Evolutionary conservation across 306 rosid genomes (phyloP), one percentile per base, ranked within the genome.

Genomic region (Cyclanthera cordifolia): DNA sequence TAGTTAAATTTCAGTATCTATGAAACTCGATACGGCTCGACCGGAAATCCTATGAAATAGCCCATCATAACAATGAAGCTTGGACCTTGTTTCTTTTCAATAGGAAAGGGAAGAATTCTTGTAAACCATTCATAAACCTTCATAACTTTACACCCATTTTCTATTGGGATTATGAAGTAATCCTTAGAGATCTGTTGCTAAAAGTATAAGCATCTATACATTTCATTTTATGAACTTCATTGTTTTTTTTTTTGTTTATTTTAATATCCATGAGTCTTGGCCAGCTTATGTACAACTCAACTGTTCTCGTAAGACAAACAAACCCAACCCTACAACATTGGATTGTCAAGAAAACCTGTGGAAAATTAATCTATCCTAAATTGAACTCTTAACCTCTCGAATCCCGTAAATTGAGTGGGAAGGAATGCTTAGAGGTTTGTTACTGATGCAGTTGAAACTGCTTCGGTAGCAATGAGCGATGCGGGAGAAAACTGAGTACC

Each of bases 401-500:
- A 37, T 7, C 43, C 11, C 43, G 37, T 2, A 37, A 37, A 37
- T 11, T 8, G 8, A 53, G 59, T 12, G 27, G 6, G 27, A 20
- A 52, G 56, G 27, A 23, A 23, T 53, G 32, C 30, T 23, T 27
- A 53, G 32, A 55, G 39, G 0, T 25, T 55, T 55, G 37, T 55
- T 5, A 54, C 19, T 2, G 8, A 49, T 5, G 53, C 17, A 67
- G 75, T 73, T 73, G 75, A 60, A 73, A 32, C 43, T 17, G 27
- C n/a, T 51, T 49, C 17, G 8, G 5, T 28, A 69, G 37, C 57
- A 72, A 25, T 17, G 41, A 41, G 37, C 47, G 19, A 17, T 37
- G 6, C 16, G 47, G 17, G 34, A n/a, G 14, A 5, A 47, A 34
- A 34, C 52, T 2, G 37, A 52, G 32, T 84, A 93, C 99, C 99